Conservation (phyloP, 164 flowering plant genomes). For the Vitis rupestris region DNA sequence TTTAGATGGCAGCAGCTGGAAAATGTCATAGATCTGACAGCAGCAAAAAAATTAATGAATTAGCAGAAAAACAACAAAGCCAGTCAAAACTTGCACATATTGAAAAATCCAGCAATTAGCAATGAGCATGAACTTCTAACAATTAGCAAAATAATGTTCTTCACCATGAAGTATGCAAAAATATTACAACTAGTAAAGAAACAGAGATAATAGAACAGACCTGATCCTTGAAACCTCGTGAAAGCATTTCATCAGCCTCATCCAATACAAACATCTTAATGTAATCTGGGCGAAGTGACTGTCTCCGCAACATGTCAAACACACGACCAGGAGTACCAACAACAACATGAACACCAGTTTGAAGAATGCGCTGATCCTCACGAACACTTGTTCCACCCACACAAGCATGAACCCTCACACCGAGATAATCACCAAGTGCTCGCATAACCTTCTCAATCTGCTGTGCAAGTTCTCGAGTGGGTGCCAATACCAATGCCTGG, state of each 20-base stretch:
- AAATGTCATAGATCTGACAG: conserved; percentile 75
- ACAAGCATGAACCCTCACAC: conserved; percentile 91
- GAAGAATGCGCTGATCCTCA: conserved; percentile 80
- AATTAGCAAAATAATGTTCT: too few relatives aligned
- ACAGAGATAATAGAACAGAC: conserved; percentile 19
- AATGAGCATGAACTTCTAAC: too few relatives aligned
- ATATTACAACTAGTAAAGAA: too few relatives aligned
- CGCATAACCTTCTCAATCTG: conserved; percentile 93
- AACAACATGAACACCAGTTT: conserved; percentile 79
- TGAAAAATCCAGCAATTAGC: background rate
- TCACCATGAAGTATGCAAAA: too few relatives aligned
- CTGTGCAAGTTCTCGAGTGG: conserved; percentile 84
- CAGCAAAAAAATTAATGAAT: background rate
- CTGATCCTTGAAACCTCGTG: conserved; percentile 91
- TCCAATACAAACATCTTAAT: conserved; percentile 86
- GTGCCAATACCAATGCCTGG: conserved; percentile 84
- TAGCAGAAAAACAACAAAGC: background rate
- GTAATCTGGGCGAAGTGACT: conserved; percentile 69
- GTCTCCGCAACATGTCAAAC: conserved; percentile 76
- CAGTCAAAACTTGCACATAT: background rate
- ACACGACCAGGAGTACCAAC: conserved; percentile 94
- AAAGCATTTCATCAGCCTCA: conserved; percentile 95
- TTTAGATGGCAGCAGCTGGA: conserved; percentile 76
- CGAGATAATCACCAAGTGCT: conserved; percentile 85
- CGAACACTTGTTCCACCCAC: conserved; percentile 95